These are phyloP conservation scores for Erigeron canadensis DNA, from an alignment of 129 eudicot genomes.

Conservation along the genomic window DNA sequence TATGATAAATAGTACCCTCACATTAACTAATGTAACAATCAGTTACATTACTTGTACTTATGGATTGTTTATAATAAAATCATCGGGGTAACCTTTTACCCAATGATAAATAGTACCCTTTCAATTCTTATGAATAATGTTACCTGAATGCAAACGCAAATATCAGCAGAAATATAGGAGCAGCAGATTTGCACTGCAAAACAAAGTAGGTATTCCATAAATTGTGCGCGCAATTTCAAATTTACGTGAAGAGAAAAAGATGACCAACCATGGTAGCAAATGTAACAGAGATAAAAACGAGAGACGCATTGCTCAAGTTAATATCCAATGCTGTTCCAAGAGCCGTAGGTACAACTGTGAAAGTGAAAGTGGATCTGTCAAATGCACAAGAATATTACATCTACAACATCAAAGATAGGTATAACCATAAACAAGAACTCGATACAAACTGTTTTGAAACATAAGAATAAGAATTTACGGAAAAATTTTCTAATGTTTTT, in stretches of 20 bases:
- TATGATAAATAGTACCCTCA: not conserved
- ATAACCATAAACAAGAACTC: not conserved
- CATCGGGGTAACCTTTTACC: too few relatives aligned
- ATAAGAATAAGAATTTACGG: constrained; percentile 4
- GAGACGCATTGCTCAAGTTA: constrained; percentile 95
- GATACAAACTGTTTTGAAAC: not conserved
- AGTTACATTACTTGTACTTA: too few relatives aligned
- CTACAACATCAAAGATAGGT: not conserved
- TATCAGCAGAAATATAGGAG: constrained; percentile 92
- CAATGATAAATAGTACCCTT: not conserved
- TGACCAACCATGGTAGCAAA: constrained; percentile 97
- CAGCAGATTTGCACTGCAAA: constrained; percentile 96
- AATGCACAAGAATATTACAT: constrained; percentile 7
- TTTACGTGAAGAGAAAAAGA: constrained; percentile 21
- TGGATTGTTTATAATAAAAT: too few relatives aligned
- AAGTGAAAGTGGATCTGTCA: constrained; percentile 74
- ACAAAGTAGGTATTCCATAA: not conserved
- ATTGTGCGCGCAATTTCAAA: not conserved
- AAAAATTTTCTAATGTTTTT: not conserved
- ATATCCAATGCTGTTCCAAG: constrained; percentile 94
- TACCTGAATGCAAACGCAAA: constrained; percentile 99
- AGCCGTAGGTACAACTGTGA: constrained; percentile 98
- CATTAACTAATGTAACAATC: too few relatives aligned
- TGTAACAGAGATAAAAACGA: constrained; percentile 95
- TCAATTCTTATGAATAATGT: constrained; percentile 10